phyloP scores from a whole-genome alignment of 257 asterid species.

The Penstemon davidsonii region DNA sequence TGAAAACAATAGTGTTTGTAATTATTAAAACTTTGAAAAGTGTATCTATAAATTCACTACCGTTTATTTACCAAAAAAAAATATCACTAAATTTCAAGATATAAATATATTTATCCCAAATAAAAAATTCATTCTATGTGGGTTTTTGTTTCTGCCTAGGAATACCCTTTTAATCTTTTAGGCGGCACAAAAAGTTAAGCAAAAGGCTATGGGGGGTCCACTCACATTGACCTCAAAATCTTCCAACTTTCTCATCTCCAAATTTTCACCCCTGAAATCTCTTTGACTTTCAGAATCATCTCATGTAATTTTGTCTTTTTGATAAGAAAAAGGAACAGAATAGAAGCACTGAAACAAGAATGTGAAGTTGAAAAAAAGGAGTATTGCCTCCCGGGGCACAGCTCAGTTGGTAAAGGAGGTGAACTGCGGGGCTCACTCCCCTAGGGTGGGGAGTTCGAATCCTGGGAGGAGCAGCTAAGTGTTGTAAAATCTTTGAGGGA shows the following conservation, averaged over 20 bases:
- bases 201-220: constrained; percentile 39
- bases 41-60: too few species aligned
- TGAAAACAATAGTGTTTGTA: too few species aligned
- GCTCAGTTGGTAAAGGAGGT: too few species aligned
- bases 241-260: constrained; percentile 11
- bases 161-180: constrained; percentile 8
- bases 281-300: constrained; percentile 43
- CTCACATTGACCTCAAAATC: constrained; percentile 45
- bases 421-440: too few species aligned
- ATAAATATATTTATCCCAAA: too few species aligned
- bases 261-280: constrained; percentile 26
- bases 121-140: constrained; percentile 16
- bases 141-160: constrained; percentile 36
- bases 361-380: constrained; percentile 38
- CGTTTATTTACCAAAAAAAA: too few species aligned
- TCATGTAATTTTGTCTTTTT: constrained; percentile 33
- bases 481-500: too few species aligned
- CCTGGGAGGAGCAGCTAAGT: too few species aligned
- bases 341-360: constrained; percentile 49
- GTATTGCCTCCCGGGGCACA: too few species aligned
- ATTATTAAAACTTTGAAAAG: too few species aligned
- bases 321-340: constrained; percentile 35
- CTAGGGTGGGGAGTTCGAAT: too few species aligned
- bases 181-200: constrained; percentile 39
- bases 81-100: too few species aligned